Percentiles rank a stretch among this genome's conserved stretches.
These are phyloP conservation scores for Ophiostoma australiae DNA, from an alignment of 2,329 filamentous ascomycete genomes.

Conservation along the genomic window DNA sequence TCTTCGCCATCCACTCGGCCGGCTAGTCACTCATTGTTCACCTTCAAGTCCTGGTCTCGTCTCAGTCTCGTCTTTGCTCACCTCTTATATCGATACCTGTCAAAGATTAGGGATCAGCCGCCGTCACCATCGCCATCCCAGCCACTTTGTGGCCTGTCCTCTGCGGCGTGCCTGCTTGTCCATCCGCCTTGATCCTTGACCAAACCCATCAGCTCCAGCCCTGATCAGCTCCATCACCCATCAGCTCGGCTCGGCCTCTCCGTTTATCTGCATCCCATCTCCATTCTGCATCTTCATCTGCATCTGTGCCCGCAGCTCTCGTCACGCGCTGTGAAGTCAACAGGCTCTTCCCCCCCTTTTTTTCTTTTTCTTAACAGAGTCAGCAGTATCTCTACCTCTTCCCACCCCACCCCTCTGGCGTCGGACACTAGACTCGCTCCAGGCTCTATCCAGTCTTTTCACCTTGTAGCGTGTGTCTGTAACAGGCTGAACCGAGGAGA, in stretches of 20 bases:
- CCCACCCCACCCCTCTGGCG: background rate
- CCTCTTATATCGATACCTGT: background rate
- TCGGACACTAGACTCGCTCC: background rate
- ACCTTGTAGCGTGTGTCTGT: background rate
- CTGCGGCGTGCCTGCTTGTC: background rate
- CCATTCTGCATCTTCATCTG: background rate
- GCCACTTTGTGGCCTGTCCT: background rate
- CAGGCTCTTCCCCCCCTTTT: background rate
- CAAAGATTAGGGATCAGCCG: background rate
- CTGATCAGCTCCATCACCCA: background rate
- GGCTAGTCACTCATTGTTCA: background rate
- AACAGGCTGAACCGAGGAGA: background rate
- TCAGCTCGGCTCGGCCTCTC: conserved; percentile 2
- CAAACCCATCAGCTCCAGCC: background rate
- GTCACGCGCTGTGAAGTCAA: background rate
- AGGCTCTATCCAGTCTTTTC: background rate
- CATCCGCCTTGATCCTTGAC: background rate
- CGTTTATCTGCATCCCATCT: background rate
- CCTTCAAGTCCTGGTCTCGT: background rate
- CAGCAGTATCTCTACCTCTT: too few relatives aligned
- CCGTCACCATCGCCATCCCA: background rate
- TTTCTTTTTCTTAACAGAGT: background rate
- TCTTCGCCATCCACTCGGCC: background rate
- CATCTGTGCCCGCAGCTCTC: background rate
- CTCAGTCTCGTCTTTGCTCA: background rate